These are phyloP conservation scores for Pseudogymnoascus sp. DNA, from an alignment of 2,329 filamentous ascomycete genomes.

Conservation along the genomic window DNA sequence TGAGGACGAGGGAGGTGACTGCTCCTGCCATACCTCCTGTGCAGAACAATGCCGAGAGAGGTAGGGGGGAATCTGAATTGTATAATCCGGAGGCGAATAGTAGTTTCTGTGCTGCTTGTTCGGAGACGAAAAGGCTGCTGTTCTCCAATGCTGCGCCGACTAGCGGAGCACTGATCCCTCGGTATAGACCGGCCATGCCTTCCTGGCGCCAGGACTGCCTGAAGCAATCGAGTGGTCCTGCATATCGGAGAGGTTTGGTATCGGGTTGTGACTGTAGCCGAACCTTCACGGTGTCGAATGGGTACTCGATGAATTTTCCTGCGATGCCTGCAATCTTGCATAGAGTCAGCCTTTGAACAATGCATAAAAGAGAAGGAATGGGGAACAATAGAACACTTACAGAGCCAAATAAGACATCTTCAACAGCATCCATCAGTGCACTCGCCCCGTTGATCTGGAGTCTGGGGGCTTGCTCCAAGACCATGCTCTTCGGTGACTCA, in stretches of 20 bases:
- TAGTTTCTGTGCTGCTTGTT: constrained; percentile 64
- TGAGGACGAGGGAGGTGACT: constrained; percentile 84
- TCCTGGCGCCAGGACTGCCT: constrained; percentile 73
- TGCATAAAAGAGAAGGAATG: background rate
- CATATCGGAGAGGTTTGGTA: constrained; percentile 72
- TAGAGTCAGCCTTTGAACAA: constrained; percentile 1
- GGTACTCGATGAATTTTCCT: constrained; percentile 96
- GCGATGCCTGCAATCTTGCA: constrained; percentile 70
- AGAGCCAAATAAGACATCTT: constrained; percentile 86
- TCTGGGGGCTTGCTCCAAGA: constrained; percentile 9
- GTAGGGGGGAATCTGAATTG: constrained; percentile 52
- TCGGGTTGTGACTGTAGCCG: constrained; percentile 93
- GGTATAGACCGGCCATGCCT: constrained; percentile 71
- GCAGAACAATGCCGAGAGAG: constrained; percentile 66
- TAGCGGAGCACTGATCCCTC: constrained; percentile 86
- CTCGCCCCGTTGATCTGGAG: constrained; percentile 6
- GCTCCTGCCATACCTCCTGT: constrained; percentile 84
- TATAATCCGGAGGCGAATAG: constrained; percentile 49
- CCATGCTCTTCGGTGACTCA: constrained; percentile 8
- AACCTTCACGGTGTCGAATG: constrained; percentile 97
- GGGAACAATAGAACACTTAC: constrained; percentile 39
- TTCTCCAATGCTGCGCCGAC: constrained; percentile 88
- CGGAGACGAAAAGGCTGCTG: constrained; percentile 88
- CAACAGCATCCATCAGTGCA: constrained; percentile 53
- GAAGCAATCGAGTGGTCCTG: constrained; percentile 88